Evolutionary conservation across 176 grass and related monocot genomes (phyloP), one percentile per base, ranked within the genome.

Genomic region (Saccharum officinarum): DNA sequence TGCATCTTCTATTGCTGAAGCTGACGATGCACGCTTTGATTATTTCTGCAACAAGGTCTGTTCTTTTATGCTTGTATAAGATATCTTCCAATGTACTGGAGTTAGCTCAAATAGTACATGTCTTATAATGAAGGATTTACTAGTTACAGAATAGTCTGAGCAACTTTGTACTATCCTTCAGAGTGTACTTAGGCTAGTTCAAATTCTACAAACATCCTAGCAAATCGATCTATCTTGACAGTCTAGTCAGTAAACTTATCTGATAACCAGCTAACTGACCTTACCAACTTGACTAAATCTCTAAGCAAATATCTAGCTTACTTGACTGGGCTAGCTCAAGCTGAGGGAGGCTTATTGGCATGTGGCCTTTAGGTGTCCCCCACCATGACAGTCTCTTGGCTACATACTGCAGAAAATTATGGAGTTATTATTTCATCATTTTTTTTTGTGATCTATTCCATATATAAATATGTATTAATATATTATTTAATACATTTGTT

Each of bases 31-130:
- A 37, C 95, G 92, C 42, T 90, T 98, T 73, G 86, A 93, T 71
- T 91, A 93, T 86, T 97, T 97, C 72, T 97, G 88, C 82, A 91
- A 91, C 38, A 94, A 97, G 95, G 92, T 97, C 54, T 77, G 74
- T 60, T 80, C 13, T 39, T 52, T 49, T 71, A 33, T 92, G 50
- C 64, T 80, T 84, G 17, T 85, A 85, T 47, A 65, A 30, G 30
- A 60, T 25, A 34, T 67, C 28, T 39, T 34, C 37, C 25, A 60
- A 10, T 81, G 30, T 65, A 75, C 57, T 47, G 47, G 50, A 60
- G 18, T 62, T 86, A 30, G 60, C 20, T 73, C 41, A 71, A 73
- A 39, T 36, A 73, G 1, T 73, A 28, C 10, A 10, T 64, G 73
- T 62, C 54, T 77, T 82, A 13, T 87, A 69, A 50, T 50, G 44